These are phyloP conservation scores for Penicillium longicatenatum DNA, from an alignment of 495 filamentous ascomycete genomes.

Conservation along the genomic window DNA sequence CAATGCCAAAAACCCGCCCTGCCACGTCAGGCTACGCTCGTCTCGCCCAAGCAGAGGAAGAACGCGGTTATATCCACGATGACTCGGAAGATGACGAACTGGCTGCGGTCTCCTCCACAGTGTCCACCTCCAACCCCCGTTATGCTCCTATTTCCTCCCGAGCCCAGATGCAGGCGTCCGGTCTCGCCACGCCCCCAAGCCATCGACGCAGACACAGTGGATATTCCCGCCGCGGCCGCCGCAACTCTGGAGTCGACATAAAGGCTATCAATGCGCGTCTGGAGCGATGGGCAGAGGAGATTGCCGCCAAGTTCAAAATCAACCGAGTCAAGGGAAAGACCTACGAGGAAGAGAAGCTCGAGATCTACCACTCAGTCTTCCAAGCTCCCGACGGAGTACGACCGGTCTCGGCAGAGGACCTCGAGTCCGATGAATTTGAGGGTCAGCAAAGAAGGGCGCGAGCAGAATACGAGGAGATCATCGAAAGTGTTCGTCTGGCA, in stretches of 20 bases:
- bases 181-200: conserved; percentile 39
- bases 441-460: conserved; percentile 63
- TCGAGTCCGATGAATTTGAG: conserved; percentile 61
- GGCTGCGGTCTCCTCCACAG: conserved; percentile 56
- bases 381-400: conserved; percentile 83
- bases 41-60: conserved; percentile 86
- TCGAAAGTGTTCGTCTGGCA: conserved; percentile 86
- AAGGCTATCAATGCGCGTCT: conserved; percentile 97
- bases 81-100: conserved; percentile 71
- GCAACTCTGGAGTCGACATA: conserved; percentile 93
- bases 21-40: conserved; percentile 89
- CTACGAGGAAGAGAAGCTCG: conserved; percentile 80
- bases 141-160: conserved; percentile 66
- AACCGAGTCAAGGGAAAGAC: conserved; percentile 72
- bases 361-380: conserved; percentile 97
- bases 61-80: conserved; percentile 57
- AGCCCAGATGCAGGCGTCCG: conserved; percentile 50
- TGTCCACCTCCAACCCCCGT: conserved; percentile 63
- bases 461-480: conserved; percentile 79
- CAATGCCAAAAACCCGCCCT: conserved; percentile 61
- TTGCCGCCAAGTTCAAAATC: conserved; percentile 95
- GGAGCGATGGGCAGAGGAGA: conserved; percentile 97
- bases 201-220: conserved; percentile 50
- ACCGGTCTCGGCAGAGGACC: conserved; percentile 72
- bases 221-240: conserved; percentile 57